These are phyloP conservation scores for Paraconiothyrium brasiliense DNA, from an alignment of 2,329 filamentous ascomycete species.

Conservation along the genomic window DNA sequence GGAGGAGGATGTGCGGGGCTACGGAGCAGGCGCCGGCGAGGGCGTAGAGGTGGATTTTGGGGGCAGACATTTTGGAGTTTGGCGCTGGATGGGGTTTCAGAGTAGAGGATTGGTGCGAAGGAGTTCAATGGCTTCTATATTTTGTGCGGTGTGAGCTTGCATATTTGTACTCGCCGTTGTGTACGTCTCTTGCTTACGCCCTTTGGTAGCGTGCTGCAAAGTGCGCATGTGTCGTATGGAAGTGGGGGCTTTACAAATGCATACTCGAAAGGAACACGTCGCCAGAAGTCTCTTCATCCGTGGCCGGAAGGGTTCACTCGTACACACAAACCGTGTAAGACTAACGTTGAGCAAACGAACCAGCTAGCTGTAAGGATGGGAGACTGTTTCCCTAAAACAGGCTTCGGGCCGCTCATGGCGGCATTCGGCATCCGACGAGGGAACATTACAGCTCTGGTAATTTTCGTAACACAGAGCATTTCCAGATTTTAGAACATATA, in stretches of 20 bases:
- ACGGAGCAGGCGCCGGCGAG: constrained; percentile 28
- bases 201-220: neutral
- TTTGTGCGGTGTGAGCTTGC: neutral
- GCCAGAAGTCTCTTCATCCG: neutral
- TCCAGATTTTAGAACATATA: too few species aligned
- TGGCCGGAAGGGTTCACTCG: neutral
- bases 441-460: too few species aligned
- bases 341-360: neutral
- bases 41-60: constrained; percentile 31
- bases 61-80: constrained; percentile 17
- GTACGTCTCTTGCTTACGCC: neutral
- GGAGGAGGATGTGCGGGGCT: constrained; percentile 31
- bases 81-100: neutral
- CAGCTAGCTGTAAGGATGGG: neutral
- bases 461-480: too few species aligned
- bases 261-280: neutral
- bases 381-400: too few species aligned
- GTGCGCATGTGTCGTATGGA: neutral
- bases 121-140: neutral
- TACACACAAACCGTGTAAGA: neutral
- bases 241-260: neutral
- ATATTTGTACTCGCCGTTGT: neutral
- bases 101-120: neutral
- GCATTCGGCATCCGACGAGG: too few species aligned
- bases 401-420: too few species aligned